Evolutionary conservation across 169 alveolate species (phyloP).

Genomic region (Eimeria falciformis): DNA sequence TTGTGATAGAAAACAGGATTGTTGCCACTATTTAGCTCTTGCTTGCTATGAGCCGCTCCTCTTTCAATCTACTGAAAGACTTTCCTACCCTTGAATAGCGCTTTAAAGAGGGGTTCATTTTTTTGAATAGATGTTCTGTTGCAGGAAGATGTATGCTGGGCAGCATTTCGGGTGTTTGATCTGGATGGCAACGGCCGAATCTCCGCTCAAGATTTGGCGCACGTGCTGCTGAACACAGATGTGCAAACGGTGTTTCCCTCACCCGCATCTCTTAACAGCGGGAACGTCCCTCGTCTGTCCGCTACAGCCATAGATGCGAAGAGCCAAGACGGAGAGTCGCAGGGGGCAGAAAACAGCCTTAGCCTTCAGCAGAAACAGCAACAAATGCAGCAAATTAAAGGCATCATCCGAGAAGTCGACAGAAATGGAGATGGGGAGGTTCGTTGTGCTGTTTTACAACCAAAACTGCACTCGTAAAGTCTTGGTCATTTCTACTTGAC

Average conservation of each 20-base stretch:
- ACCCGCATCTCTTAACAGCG: constrained; percentile 21
- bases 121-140: no score
- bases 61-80: no score
- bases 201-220: constrained; percentile 87
- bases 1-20: no score
- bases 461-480: neutral
- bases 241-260: constrained; percentile 68
- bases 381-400: constrained; percentile 59
- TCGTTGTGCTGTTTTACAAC: neutral
- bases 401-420: constrained; percentile 84
- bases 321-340: neutral
- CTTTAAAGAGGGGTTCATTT: no score
- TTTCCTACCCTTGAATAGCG: no score
- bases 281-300: neutral
- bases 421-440: constrained; percentile 85
- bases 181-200: constrained; percentile 93
- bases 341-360: neutral
- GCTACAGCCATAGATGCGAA: neutral
- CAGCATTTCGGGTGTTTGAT: constrained; percentile 95
- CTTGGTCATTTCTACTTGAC: no score
- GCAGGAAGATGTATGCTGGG: constrained; percentile 82
- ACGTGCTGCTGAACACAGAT: constrained; percentile 71
- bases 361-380: constrained; percentile 52
- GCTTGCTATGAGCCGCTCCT: no score
- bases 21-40: no score